Evolutionary conservation across 2,329 filamentous ascomycete genomes (phyloP).

Genomic region (Passalora sequoiae): DNA sequence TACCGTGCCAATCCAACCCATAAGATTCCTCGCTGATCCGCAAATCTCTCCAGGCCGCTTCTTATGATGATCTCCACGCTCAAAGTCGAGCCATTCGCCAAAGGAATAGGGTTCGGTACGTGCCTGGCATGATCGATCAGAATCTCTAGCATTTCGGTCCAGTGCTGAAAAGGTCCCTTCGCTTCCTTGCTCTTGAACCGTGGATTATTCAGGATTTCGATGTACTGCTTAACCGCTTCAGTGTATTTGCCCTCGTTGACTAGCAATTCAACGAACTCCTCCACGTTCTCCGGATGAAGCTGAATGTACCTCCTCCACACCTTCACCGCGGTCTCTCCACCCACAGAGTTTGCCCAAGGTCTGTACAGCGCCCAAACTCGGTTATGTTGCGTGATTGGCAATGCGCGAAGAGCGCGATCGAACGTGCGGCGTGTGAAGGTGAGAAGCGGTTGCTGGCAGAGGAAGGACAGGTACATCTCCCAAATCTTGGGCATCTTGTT

Average conservation of each 20-base stretch:
- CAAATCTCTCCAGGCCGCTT: conserved; percentile 83
- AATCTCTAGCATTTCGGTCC: conserved; percentile 95
- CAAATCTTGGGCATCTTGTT: conserved; percentile 99
- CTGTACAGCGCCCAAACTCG: conserved; percentile 90
- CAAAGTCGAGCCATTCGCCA: conserved; percentile 73
- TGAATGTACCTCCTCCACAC: conserved; percentile 97
- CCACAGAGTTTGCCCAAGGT: conserved; percentile 84
- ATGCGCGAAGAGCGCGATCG: conserved; percentile 81
- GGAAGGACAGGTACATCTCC: conserved; percentile 93
- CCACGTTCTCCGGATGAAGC: conserved; percentile 87
- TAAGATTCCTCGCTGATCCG: conserved; percentile 88
- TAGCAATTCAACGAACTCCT: conserved; percentile 90
- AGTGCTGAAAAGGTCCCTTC: conserved; percentile 92
- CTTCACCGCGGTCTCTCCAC: conserved; percentile 82
- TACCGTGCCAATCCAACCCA: conserved; percentile 95
- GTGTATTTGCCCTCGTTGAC: conserved; percentile 77
- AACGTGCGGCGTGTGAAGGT: conserved; percentile 83
- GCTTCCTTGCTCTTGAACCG: conserved; percentile 87
- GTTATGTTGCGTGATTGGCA: conserved; percentile 92
- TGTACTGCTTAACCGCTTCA: conserved; percentile 86
- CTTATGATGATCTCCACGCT: conserved; percentile 88
- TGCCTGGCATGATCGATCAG: conserved; percentile 73
- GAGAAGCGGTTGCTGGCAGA: conserved; percentile 86
- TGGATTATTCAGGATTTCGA: conserved; percentile 84
- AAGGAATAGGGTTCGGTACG: conserved; percentile 64